These are phyloP conservation scores for Croton laevigatus DNA, from an alignment of 441 rosid genomes.

Conservation along the genomic window DNA sequence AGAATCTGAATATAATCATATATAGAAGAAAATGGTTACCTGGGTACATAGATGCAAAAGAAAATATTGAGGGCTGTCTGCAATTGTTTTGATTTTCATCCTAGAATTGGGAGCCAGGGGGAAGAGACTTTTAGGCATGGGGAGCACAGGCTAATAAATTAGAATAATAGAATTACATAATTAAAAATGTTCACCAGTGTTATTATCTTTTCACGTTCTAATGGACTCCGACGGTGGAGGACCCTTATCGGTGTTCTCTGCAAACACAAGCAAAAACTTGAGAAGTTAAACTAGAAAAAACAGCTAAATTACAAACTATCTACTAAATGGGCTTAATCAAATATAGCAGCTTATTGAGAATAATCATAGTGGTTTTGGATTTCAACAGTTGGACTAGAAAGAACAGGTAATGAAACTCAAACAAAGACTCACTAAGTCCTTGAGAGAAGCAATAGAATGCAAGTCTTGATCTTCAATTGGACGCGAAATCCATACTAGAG, in stretches of 20 bases:
- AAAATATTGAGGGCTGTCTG: slow-evolving; percentile 72
- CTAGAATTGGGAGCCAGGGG: slow-evolving; percentile 33
- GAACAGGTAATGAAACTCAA: slow-evolving; percentile 11
- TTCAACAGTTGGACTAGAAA: not conserved
- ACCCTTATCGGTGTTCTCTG: slow-evolving; percentile 94
- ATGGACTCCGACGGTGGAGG: slow-evolving; percentile 95
- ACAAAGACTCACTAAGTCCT: slow-evolving; percentile 58
- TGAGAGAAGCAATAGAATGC: slow-evolving; percentile 46
- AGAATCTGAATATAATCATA: slow-evolving; percentile 4
- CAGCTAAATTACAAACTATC: slow-evolving; percentile 4
- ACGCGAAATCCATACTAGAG: slow-evolving; percentile 91
- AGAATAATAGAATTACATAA: slow-evolving; percentile 6
- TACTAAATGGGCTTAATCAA: slow-evolving; percentile 2
- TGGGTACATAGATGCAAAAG: slow-evolving; percentile 93
- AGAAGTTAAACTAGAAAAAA: slow-evolving; percentile 4
- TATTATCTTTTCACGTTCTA: slow-evolving; percentile 79
- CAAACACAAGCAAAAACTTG: slow-evolving; percentile 22
- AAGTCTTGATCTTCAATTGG: slow-evolving; percentile 72
- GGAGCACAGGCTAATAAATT: not conserved
- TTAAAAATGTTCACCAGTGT: slow-evolving; percentile 56
- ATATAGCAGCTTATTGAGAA: not conserved
- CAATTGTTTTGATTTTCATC: slow-evolving; percentile 84
- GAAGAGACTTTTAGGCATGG: slow-evolving; percentile 9
- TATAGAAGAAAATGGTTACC: slow-evolving; percentile 37
- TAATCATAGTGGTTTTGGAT: not conserved